A percentile compares a stretch with the other conserved stretches of the same genome.
Evolutionary conservation across 2,329 filamentous ascomycete species (phyloP).

Genomic region (Aspergillus unguis): DNA sequence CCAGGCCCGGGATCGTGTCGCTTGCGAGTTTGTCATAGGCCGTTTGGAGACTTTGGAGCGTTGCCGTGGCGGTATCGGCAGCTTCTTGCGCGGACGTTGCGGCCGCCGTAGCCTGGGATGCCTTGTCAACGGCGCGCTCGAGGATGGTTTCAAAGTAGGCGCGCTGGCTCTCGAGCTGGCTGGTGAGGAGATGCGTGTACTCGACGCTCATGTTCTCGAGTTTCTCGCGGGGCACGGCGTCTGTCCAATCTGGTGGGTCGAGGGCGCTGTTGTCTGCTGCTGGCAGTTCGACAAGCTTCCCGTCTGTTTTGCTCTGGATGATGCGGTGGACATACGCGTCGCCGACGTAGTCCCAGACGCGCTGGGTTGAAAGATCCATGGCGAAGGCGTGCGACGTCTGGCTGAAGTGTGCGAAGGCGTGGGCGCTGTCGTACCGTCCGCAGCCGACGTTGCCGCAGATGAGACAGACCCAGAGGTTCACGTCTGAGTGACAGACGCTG

Average conservation of each 20-base stretch:
- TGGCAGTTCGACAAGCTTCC: conserved; percentile 88
- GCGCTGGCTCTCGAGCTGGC: conserved; percentile 87
- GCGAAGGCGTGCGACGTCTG: conserved; percentile 85
- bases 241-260: conserved; percentile 42
- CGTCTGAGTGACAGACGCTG: conserved; percentile 71
- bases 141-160: conserved; percentile 93
- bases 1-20: conserved; percentile 64
- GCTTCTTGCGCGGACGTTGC: conserved; percentile 53
- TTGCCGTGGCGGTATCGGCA: conserved; percentile 60
- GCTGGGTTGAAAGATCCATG: conserved; percentile 87
- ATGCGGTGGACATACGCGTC: conserved; percentile 95
- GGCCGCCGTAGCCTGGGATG: conserved; percentile 65
- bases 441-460: conserved; percentile 92
- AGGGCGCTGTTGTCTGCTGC: conserved; percentile 48
- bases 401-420: conserved; percentile 92
- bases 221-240: conserved; percentile 55
- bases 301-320: conserved; percentile 89
- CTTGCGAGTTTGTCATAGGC: conserved; percentile 53
- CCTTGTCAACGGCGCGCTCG: conserved; percentile 85
- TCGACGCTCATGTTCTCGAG: conserved; percentile 80
- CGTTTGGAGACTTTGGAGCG: conserved; percentile 55
- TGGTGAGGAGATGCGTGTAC: conserved; percentile 90
- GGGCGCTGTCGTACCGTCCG: conserved; percentile 87
- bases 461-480: conserved; percentile 91
- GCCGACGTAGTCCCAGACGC: conserved; percentile 96